Evolutionary conservation across 129 eudicot species (phyloP), one percentile per base, ranked within the genome.

Genomic region (Oenanthe sinensis): DNA sequence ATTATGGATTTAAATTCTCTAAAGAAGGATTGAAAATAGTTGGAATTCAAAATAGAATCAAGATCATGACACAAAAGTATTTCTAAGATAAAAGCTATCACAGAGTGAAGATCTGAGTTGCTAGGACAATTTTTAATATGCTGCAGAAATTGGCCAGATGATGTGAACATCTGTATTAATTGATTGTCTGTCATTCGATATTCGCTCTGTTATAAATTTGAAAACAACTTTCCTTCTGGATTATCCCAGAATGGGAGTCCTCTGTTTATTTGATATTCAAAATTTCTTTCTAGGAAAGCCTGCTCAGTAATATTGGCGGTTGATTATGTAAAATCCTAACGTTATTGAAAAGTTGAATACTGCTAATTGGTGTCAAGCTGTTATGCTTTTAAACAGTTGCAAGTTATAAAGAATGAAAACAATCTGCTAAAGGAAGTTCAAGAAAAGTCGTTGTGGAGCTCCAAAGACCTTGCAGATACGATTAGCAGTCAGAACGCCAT

Each of bases 401-500:
- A 83, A 75, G 84, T 76, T 77, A 79, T 93, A 69, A 90, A 84
- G 75, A 84, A 85, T 26, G 90, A 90, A 80, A 85, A 81, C 74
- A 74, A 36, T 42, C 83, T 78, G 36, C 78, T 90, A 76, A 87
- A 85, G 77, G 93, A 87, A 80, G 79, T 75, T 68, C 77, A 84
- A 55, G 82, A 86, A 19, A 88, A 90, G 83, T 68, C 83, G n/a
- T 33, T 49, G 39, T 83, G 85, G 87, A 82, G 78, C 73, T 62
- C 73, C 12, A 70, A 5, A 70, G 68, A 17, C 60, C 81, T 55
- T 42, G 81, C 74, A 45, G 80, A 80, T 70, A 62, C 63, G 33
- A 81, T 44, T 26, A 58, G 79, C 55, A 82, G 71, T 70, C 79
- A 76, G 54, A 75, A 68, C 6, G 30, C 77, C 37, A 80, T 71